phyloP scores from a whole-genome alignment of 2,329 filamentous ascomycete species.

The Aspergillus ochraceus region DNA sequence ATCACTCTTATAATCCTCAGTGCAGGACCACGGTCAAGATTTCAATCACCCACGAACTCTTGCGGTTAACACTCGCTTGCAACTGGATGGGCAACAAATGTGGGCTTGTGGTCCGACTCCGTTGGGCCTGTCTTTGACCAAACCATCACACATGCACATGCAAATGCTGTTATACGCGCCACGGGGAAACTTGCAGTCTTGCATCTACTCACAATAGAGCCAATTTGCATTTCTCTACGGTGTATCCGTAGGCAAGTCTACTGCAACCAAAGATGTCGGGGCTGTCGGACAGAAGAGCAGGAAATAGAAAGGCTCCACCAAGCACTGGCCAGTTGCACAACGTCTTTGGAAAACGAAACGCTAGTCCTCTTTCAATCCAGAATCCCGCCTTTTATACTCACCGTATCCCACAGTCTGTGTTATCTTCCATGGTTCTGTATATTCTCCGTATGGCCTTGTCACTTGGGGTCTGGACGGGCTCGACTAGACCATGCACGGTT shows the following conservation, averaged over 20 bases:
- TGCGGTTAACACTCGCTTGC: neutral
- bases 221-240: neutral
- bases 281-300: slow-evolving; percentile 1
- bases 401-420: neutral
- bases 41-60: too few species aligned
- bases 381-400: neutral
- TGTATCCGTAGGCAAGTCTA: neutral
- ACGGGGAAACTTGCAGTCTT: neutral
- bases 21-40: neutral
- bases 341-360: neutral
- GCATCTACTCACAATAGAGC: neutral
- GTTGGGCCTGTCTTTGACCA: neutral
- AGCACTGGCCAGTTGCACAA: slow-evolving; percentile 9
- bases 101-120: neutral
- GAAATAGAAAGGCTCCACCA: neutral
- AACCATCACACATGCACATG: neutral
- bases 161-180: neutral
- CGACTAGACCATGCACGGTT: neutral
- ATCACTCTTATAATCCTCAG: neutral
- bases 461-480: neutral
- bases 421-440: neutral
- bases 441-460: neutral
- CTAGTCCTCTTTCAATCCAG: neutral
- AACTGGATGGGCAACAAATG: neutral
- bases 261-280: neutral